Percentiles rank a stretch among this genome's conserved stretches.
Evolutionary conservation across 2,329 filamentous ascomycete genomes (phyloP).

Genomic region (Colletotrichum paranaense): DNA sequence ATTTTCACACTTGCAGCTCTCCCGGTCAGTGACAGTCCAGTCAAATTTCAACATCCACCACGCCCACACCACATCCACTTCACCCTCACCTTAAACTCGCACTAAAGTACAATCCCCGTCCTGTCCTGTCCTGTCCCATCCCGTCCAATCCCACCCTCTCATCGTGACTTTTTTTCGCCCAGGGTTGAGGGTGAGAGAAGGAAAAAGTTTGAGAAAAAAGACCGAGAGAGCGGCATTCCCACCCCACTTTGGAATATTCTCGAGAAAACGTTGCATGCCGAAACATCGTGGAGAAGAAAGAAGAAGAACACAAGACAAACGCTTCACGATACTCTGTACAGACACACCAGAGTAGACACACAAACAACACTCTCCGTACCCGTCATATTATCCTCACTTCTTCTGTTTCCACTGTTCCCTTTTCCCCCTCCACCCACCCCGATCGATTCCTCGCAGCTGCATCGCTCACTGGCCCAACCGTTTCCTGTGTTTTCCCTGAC

Average conservation of each 20-base stretch:
- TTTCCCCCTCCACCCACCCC: background rate
- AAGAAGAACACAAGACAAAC: background rate
- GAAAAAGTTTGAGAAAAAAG: background rate
- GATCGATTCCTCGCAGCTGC: constrained; percentile 31
- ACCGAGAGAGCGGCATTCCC: background rate
- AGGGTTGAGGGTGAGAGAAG: background rate
- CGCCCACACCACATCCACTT: background rate
- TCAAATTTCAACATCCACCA: background rate
- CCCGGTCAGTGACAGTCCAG: constrained; percentile 3
- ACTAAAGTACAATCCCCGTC: background rate
- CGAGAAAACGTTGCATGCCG: constrained; percentile 15
- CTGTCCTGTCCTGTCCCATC: background rate
- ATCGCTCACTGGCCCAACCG: constrained; percentile 3
- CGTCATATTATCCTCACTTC: background rate
- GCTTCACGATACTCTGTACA: constrained; percentile 5
- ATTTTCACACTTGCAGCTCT: background rate
- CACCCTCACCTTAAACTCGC: background rate
- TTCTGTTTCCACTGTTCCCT: background rate
- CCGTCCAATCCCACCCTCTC: background rate
- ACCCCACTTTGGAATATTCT: constrained; percentile 32
- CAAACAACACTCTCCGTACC: background rate
- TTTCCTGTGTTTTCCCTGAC: background rate
- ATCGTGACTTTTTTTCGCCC: background rate
- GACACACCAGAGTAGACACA: background rate
- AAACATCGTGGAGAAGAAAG: background rate